A percentile compares a stretch with the other conserved stretches of the same genome.
Evolutionary conservation across 2,329 filamentous ascomycete species (phyloP).

Genomic region (Paecilomyces formosus): DNA sequence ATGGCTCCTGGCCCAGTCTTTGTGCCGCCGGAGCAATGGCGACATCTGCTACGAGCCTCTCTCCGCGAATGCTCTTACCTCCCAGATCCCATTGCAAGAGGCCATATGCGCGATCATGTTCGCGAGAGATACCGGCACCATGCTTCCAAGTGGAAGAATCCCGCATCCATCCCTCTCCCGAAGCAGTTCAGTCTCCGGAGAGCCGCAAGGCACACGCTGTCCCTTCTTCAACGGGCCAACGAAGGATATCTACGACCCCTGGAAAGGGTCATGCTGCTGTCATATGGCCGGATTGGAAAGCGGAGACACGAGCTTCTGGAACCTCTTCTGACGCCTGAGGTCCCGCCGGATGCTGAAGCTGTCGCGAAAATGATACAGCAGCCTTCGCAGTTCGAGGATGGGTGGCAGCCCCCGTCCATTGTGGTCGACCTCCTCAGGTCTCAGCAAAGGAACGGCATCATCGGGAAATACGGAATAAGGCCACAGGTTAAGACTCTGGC

Average conservation of each 20-base stretch:
- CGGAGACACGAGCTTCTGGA: conserved; percentile 43
- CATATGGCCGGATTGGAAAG: conserved; percentile 52
- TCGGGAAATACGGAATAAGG: conserved; percentile 15
- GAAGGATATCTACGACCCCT: conserved; percentile 46
- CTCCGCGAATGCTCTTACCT: conserved; percentile 55
- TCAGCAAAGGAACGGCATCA: conserved; percentile 22
- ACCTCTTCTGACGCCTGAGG: conserved; percentile 20
- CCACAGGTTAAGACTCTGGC: conserved; percentile 15
- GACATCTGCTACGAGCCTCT: conserved; percentile 47
- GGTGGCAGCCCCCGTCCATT: conserved; percentile 27
- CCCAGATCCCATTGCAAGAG: conserved; percentile 48
- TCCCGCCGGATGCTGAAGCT: conserved; percentile 14
- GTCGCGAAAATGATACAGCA: conserved; percentile 12
- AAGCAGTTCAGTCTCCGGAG: conserved; percentile 15
- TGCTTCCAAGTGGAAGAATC: conserved; percentile 10
- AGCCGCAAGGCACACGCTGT: conserved; percentile 30
- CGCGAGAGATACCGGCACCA: conserved; percentile 42
- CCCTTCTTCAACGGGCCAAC: conserved; percentile 46
- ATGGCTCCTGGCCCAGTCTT: conserved; percentile 14
- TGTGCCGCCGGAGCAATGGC: conserved; percentile 23
- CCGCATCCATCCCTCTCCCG: conserved; percentile 6
- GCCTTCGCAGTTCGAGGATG: conserved; percentile 15
- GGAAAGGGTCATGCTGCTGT: conserved; percentile 44
- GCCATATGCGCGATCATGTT: conserved; percentile 44
- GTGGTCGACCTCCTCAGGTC: conserved; percentile 25